Percentiles rank a stretch among this genome's conserved stretches.
These are phyloP conservation scores for Podospora didyma DNA, from an alignment of 495 filamentous ascomycete species.

Conservation along the genomic window DNA sequence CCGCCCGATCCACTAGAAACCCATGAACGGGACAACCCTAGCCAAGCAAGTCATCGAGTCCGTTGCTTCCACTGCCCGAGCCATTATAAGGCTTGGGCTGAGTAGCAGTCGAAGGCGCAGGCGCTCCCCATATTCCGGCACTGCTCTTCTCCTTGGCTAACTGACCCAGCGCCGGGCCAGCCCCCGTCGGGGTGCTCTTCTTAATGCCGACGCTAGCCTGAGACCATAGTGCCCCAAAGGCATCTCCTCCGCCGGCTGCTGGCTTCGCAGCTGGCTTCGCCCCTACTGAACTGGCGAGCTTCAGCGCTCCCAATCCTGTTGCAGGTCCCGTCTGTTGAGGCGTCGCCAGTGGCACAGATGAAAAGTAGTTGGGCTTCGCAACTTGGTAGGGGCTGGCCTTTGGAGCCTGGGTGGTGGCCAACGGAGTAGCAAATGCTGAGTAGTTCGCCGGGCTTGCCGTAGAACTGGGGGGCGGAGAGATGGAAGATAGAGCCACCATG, in stretches of 20 bases:
- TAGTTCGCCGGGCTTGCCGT: conserved; percentile 51
- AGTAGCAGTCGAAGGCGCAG: conserved; percentile 10
- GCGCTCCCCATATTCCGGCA: conserved; percentile 82
- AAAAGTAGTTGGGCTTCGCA: conserved; percentile 88
- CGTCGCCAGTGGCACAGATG: conserved; percentile 57
- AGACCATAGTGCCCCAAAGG: conserved; percentile 83
- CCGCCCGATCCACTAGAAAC: too few species aligned
- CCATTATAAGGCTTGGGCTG: conserved; percentile 16
- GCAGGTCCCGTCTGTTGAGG: conserved; percentile 18
- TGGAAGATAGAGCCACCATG: conserved; percentile 74
- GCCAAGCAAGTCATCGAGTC: conserved; percentile 43
- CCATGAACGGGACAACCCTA: conserved; percentile 10
- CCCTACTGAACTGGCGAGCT: conserved; percentile 24
- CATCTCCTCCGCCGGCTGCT: conserved; percentile 63
- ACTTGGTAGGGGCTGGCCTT: conserved; percentile 71
- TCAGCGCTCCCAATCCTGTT: conserved; percentile 21
- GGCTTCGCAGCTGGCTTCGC: conserved; percentile 58
- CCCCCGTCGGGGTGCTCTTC: conserved; percentile 59
- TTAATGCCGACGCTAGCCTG: conserved; percentile 73
- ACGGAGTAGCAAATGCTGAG: conserved; percentile 51
- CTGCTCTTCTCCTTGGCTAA: conserved; percentile 95
- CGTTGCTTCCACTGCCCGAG: conserved; percentile 24
- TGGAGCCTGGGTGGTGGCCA: conserved; percentile 44
- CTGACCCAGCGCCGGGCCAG: conserved; percentile 75
- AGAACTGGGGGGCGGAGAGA: conserved; percentile 65